These are phyloP conservation scores for Hanseniaspora guilliermondii DNA, from an alignment of 805 yeast species.

Conservation along the genomic window DNA sequence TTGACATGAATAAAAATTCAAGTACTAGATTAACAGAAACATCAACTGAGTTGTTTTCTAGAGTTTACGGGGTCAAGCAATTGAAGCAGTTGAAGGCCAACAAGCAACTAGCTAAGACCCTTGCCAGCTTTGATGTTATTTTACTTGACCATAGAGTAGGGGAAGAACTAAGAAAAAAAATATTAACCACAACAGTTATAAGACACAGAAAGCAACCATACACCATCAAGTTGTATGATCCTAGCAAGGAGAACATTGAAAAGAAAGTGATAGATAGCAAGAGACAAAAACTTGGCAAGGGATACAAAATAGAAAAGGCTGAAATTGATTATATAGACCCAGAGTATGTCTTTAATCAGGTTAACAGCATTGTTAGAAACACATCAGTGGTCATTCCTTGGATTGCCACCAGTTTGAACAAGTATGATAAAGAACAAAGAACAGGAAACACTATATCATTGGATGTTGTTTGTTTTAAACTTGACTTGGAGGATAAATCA, in stretches of 20 bases:
- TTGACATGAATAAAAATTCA: constrained; percentile 10
- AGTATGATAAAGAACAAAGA: constrained; percentile 11
- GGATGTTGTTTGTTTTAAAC: constrained; percentile 32
- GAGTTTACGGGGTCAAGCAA: constrained; percentile 48
- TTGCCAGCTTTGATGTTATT: constrained; percentile 1
- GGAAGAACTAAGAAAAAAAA: constrained; percentile 8
- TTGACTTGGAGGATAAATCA: constrained; percentile 31
- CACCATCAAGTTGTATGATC: constrained; percentile 6
- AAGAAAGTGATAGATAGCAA: constrained; percentile 4
- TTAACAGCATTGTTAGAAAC: constrained; percentile 50
- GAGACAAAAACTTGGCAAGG: constrained; percentile 12
- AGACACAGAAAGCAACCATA: constrained; percentile 14
- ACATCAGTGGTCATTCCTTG: constrained; percentile 43
- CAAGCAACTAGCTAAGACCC: constrained; percentile 3
- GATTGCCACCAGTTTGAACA: constrained; percentile 14
- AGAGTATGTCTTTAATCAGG: constrained; percentile 48
- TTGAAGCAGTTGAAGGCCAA: constrained; percentile 20
- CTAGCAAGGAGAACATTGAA: background rate
- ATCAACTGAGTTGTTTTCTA: constrained; percentile 50
- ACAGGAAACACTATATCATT: constrained; percentile 26
- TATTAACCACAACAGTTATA: constrained; percentile 11
- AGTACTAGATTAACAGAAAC: constrained; percentile 26
- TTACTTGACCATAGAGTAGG: constrained; percentile 11
- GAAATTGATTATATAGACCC: constrained; percentile 44
- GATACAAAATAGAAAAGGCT: constrained; percentile 19